Percentiles rank a stretch among this genome's conserved stretches.
phyloP scores from a whole-genome alignment of 768 basidiomycete species.

The Galerina sulciceps region DNA sequence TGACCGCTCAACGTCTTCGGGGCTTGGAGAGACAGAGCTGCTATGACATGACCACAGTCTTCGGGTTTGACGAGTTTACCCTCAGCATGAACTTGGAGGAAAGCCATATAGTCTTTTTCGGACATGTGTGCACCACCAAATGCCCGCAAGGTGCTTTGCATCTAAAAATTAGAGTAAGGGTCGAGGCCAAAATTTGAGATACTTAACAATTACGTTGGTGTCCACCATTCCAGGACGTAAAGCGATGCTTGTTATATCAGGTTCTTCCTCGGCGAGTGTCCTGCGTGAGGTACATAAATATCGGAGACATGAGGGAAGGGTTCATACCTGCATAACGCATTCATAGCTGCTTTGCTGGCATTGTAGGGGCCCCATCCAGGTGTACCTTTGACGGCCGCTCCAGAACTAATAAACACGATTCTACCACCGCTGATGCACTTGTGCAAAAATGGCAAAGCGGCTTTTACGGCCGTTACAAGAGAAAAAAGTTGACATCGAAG shows the following conservation, averaged over 20 bases:
- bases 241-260: conserved; percentile 72
- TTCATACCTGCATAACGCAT: conserved; percentile 74
- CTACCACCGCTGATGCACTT: conserved; percentile 59
- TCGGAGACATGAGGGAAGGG: not conserved
- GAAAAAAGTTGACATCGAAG: conserved; percentile 93
- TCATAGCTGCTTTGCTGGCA: conserved; percentile 88
- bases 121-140: conserved; percentile 59
- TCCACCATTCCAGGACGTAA: conserved; percentile 90
- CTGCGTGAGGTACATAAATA: conserved; percentile 41
- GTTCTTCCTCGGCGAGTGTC: conserved; percentile 86
- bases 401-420: conserved; percentile 86
- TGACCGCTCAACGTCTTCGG: conserved; percentile 67
- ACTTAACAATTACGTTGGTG: conserved; percentile 60
- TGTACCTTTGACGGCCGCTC: conserved; percentile 70
- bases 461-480: conserved; percentile 69
- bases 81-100: conserved; percentile 58
- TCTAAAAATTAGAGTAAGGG: conserved; percentile 46
- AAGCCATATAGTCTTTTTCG: conserved; percentile 55
- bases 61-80: conserved; percentile 80
- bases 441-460: conserved; percentile 71
- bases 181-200: not conserved
- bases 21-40: conserved; percentile 71
- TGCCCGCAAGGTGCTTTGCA: conserved; percentile 66
- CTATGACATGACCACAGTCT: conserved; percentile 79
- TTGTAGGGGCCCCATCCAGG: conserved; percentile 84